phyloP scores from a whole-genome alignment of 148 eudicot species.

The Mesembryanthemum crystallinum region DNA sequence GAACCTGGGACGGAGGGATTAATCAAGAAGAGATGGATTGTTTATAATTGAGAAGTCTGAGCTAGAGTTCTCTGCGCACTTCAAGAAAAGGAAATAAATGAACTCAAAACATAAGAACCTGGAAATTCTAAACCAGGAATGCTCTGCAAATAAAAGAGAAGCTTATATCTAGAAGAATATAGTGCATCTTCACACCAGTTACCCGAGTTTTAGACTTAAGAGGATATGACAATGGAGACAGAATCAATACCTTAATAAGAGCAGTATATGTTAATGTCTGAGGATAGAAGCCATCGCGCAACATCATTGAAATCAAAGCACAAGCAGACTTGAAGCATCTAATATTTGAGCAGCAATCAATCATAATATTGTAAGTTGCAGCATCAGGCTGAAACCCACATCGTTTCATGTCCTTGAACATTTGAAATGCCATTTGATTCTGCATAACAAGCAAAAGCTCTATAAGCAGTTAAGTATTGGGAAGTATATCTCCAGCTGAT shows the following conservation, averaged over 20 bases:
- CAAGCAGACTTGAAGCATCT: constrained; percentile 66
- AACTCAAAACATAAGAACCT: not conserved
- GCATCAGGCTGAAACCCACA: constrained; percentile 50
- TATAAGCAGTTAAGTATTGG: constrained; percentile 12
- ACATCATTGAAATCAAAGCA: constrained; percentile 65
- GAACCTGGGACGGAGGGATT: too few species aligned
- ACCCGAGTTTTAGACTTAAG: not conserved
- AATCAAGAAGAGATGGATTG: not conserved
- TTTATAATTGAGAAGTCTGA: not conserved
- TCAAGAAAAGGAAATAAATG: not conserved
- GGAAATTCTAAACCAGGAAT: not conserved
- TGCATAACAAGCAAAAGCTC: constrained; percentile 33
- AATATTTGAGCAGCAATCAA: constrained; percentile 68
- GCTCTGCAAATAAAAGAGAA: not conserved
- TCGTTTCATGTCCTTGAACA: constrained; percentile 59
- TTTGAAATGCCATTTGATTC: constrained; percentile 55
- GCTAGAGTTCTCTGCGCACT: not conserved
- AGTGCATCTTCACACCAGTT: not conserved
- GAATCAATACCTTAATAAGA: constrained; percentile 58
- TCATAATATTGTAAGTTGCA: constrained; percentile 69
- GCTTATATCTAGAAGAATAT: not conserved
- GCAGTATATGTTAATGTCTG: constrained; percentile 50
- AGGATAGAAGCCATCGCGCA: constrained; percentile 60
- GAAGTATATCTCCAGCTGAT: not conserved
- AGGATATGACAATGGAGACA: not conserved